A percentile compares a stretch with the other conserved stretches of the same genome.
Conservation (phyloP, 495 filamentous ascomycete genomes). For the Astrothelium subdiscretum region DNA sequence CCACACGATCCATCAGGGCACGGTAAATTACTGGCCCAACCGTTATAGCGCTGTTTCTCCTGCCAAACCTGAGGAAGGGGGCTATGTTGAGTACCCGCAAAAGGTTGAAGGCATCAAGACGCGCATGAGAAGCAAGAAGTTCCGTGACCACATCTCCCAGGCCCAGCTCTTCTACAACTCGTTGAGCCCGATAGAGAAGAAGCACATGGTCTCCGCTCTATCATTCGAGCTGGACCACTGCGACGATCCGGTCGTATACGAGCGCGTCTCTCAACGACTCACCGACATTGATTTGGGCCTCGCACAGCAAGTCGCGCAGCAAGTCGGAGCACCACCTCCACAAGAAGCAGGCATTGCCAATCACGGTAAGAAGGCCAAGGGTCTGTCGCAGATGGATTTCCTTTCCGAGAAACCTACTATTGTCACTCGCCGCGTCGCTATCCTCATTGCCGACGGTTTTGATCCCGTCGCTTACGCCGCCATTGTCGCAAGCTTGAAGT, state of each 20-base stretch:
- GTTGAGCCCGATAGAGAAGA: conserved; percentile 55
- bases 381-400: conserved; percentile 60
- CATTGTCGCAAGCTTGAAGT: conserved; percentile 49
- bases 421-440: conserved; percentile 58
- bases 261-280: conserved; percentile 57
- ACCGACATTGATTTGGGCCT: conserved; percentile 62
- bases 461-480: conserved; percentile 53
- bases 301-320: conserved; percentile 55
- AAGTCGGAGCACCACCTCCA: conserved; percentile 54
- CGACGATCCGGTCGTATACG: conserved; percentile 72
- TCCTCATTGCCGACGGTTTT: conserved; percentile 74
- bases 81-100: conserved; percentile 56
- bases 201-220: conserved; percentile 58
- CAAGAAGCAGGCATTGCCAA: conserved; percentile 41
- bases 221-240: conserved; percentile 84
- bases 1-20: conserved; percentile 52
- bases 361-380: conserved; percentile 53
- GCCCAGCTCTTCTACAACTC: conserved; percentile 78
- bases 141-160: conserved; percentile 66
- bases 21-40: conserved; percentile 86
- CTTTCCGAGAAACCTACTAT: conserved; percentile 52
- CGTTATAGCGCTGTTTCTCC: conserved; percentile 55
- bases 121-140: conserved; percentile 62
- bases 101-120: conserved; percentile 58
- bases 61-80: conserved; percentile 45